Base-by-base conservation (phyloP, 202 grass and related monocot genomes). In the Schoenoplectus tabernaemontani region DNA sequence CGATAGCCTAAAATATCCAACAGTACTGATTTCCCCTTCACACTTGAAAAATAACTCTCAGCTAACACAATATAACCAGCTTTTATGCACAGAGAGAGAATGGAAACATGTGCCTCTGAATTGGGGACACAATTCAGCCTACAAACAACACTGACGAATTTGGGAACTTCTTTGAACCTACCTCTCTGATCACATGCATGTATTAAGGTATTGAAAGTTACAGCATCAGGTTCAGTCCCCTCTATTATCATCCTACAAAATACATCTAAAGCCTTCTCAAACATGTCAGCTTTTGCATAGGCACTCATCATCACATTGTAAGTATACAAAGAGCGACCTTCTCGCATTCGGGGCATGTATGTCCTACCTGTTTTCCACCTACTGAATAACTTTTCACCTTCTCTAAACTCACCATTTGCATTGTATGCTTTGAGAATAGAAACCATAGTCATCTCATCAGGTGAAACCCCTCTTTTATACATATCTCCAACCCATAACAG, bases 241-340 rank as follows among this genome's bases (percentile, higher is more conserved):
- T 92, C 81, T 47, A 37, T 84, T 86, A 98, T 59, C 95, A 98
- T 98, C 71, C 82, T 88, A 70, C 64, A 26, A 81, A 97, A 92
- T 36, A 69, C 87, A 37, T 85, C 78, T 48, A 90, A 94, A 81
- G 88, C 91, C 74, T 94, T 94, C 39, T 89, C 84, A 62, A 97
- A 85, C 72, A 85, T 73, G 39, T 87, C 88, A 0, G 89, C 83
- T 82, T 98, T 94, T 15, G 85, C 91, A 9, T 92, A 98, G 75
- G 87, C 87, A 82, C 93, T 87, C 62, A 98, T 87, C 87, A 98
- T 89, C 73, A 85, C 93, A 79, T 97, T 97, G 42, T 92, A 93
- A 7, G 89, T 92, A 4, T 97, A 91, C 77, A 97, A 65, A 71
- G 68, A 86, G 69, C 76, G 87, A 79, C 63, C 64, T 64, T 80